phyloP scores from a whole-genome alignment of 208 protist genomes.

The Angomonas desouzai region DNA sequence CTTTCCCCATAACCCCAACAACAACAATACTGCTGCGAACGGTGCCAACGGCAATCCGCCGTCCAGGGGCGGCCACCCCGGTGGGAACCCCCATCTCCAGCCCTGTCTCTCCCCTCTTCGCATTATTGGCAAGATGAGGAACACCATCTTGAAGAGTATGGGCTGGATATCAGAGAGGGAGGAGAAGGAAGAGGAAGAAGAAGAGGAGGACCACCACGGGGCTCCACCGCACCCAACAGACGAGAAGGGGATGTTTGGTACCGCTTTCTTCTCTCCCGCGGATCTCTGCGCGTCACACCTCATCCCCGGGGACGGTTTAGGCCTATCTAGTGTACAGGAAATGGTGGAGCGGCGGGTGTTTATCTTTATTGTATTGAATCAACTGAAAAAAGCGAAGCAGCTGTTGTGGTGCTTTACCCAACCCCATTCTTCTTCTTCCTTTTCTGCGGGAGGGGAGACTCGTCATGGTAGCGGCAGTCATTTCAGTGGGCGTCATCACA shows the following conservation, averaged over 20 bases:
- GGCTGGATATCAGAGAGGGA: neutral
- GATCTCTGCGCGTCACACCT: constrained; percentile 18
- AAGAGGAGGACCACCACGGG: too few relatives aligned
- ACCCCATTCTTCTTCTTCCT: too few relatives aligned
- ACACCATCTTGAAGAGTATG: neutral
- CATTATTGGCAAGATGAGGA: constrained; percentile 1
- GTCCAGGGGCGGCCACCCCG: neutral
- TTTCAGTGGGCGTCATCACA: neutral
- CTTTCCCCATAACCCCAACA: neutral
- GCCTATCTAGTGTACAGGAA: constrained; percentile 46
- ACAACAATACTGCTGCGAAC: neutral
- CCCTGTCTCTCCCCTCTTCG: neutral
- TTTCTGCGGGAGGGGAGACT: neutral
- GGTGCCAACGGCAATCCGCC: neutral
- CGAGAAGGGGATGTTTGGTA: too few relatives aligned
- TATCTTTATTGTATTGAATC: constrained; percentile 56
- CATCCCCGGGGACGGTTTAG: constrained; percentile 49
- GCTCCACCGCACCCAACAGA: too few relatives aligned
- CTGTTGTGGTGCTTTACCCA: constrained; percentile 29
- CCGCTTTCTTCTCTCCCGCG: neutral
- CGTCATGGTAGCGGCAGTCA: neutral
- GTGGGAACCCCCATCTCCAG: neutral
- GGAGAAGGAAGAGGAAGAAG: constrained; percentile 2
- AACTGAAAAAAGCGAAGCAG: constrained; percentile 41
- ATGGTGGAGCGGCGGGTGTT: constrained; percentile 75